These are phyloP conservation scores for Cryptosporidium muris DNA, from an alignment of 169 alveolate genomes.

Conservation along the genomic window DNA sequence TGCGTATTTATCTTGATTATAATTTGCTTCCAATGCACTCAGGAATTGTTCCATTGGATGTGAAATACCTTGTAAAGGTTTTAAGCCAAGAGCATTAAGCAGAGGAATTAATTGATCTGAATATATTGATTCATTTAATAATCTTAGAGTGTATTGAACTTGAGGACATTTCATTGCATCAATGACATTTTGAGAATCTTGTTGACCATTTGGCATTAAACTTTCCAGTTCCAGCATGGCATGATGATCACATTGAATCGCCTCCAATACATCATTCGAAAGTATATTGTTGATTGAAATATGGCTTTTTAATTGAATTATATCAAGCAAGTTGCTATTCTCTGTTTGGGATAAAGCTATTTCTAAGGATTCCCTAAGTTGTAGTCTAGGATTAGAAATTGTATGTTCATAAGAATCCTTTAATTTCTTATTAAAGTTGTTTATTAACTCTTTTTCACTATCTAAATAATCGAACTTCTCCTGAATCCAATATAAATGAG, in stretches of 20 bases:
- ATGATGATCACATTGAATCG: slow-evolving; percentile 4
- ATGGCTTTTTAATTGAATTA: neutral
- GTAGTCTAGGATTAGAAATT: too few relatives aligned
- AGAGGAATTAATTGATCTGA: slow-evolving; percentile 44
- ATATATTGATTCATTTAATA: slow-evolving; percentile 56
- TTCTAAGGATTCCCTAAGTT: neutral
- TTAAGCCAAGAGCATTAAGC: slow-evolving; percentile 42
- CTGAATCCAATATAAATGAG: too few relatives aligned
- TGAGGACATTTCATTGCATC: slow-evolving; percentile 51
- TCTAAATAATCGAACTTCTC: too few relatives aligned
- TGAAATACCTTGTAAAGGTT: neutral
- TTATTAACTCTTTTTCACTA: too few relatives aligned
- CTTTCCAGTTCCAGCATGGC: slow-evolving; percentile 25
- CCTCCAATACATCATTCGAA: slow-evolving; percentile 3
- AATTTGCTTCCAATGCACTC: slow-evolving; percentile 38
- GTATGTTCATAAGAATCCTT: too few relatives aligned
- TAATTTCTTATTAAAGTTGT: neutral
- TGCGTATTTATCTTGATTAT: slow-evolving; percentile 9
- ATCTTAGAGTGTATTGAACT: slow-evolving; percentile 53
- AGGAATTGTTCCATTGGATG: slow-evolving; percentile 53
- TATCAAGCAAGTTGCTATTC: neutral
- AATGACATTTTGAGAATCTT: slow-evolving; percentile 5
- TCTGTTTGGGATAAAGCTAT: neutral
- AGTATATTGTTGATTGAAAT: slow-evolving; percentile 15
- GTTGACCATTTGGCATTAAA: slow-evolving; percentile 50